Conservation (phyloP, 805 yeast species). For the Jamesozyma rosinii region DNA sequence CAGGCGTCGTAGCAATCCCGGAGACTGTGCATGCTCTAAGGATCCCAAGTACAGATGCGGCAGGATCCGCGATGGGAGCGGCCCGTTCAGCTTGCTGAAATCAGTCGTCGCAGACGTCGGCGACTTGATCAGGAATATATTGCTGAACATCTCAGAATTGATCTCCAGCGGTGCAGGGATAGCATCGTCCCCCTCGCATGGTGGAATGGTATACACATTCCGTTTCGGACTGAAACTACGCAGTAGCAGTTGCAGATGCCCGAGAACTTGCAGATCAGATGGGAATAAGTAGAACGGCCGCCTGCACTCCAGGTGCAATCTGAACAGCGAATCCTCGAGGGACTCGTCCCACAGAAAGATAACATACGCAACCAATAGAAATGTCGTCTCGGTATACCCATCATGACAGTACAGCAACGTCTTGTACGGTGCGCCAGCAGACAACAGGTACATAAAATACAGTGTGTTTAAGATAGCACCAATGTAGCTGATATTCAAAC, state of each 20-base stretch:
- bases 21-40: constrained; percentile 67
- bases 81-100: constrained; percentile 43
- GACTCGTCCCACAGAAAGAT: constrained; percentile 57
- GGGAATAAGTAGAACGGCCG: constrained; percentile 81
- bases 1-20: constrained; percentile 49
- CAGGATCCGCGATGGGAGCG: constrained; percentile 70
- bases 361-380: constrained; percentile 60
- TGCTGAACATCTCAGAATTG: constrained; percentile 29
- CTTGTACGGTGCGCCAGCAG: constrained; percentile 27
- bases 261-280: constrained; percentile 58
- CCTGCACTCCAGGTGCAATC: constrained; percentile 51
- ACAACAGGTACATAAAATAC: constrained; percentile 34
- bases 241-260: constrained; percentile 55
- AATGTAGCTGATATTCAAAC: constrained; percentile 54
- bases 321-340: constrained; percentile 56
- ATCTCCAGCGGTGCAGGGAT: constrained; percentile 14
- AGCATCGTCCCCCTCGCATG: neutral
- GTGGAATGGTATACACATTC: neutral
- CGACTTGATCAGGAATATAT: constrained; percentile 25
- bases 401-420: constrained; percentile 70
- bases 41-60: constrained; percentile 84
- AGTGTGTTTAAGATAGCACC: constrained; percentile 63
- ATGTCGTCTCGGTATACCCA: constrained; percentile 85
- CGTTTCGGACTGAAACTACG: constrained; percentile 48
- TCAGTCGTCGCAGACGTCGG: constrained; percentile 18